A percentile compares a stretch with the other conserved stretches of the same genome.
Conservation (phyloP, 805 yeast species). For the Saccharomyces eubayanus region DNA sequence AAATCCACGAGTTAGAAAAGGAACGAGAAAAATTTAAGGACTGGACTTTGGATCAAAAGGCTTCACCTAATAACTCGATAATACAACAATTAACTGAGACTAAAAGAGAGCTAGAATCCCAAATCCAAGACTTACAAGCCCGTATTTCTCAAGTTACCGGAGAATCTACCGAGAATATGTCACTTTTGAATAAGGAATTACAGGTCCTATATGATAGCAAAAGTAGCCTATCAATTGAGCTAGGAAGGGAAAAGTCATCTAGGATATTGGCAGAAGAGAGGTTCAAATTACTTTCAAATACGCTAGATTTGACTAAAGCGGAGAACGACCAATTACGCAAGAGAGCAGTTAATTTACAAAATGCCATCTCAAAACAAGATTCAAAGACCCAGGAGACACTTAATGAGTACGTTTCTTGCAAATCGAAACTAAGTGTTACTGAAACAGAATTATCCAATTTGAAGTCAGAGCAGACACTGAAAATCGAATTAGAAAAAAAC, state of each 20-base stretch:
- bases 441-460: slow-evolving; percentile 41
- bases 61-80: neutral
- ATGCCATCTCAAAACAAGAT: slow-evolving; percentile 40
- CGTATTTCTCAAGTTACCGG: slow-evolving; percentile 13
- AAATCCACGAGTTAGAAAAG: slow-evolving; percentile 45
- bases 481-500: slow-evolving; percentile 42
- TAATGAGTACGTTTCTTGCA: slow-evolving; percentile 50
- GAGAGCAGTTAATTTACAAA: slow-evolving; percentile 36
- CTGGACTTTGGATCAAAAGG: neutral
- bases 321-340: slow-evolving; percentile 41
- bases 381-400: slow-evolving; percentile 38
- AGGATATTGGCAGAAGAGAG: slow-evolving; percentile 47
- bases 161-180: slow-evolving; percentile 38
- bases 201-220: slow-evolving; percentile 34
- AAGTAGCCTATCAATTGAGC: slow-evolving; percentile 40
- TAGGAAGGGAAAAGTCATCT: slow-evolving; percentile 49
- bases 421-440: slow-evolving; percentile 36
- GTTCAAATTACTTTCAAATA: slow-evolving; percentile 34
- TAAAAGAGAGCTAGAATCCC: slow-evolving; percentile 8
- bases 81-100: neutral
- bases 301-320: slow-evolving; percentile 33
- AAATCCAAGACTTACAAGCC: slow-evolving; percentile 25
- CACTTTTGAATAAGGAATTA: slow-evolving; percentile 43
- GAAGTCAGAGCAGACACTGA: slow-evolving; percentile 46
- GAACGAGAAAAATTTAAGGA: slow-evolving; percentile 63